Conservation (phyloP, 2,329 filamentous ascomycete species). For the Didymella arachidicola region DNA sequence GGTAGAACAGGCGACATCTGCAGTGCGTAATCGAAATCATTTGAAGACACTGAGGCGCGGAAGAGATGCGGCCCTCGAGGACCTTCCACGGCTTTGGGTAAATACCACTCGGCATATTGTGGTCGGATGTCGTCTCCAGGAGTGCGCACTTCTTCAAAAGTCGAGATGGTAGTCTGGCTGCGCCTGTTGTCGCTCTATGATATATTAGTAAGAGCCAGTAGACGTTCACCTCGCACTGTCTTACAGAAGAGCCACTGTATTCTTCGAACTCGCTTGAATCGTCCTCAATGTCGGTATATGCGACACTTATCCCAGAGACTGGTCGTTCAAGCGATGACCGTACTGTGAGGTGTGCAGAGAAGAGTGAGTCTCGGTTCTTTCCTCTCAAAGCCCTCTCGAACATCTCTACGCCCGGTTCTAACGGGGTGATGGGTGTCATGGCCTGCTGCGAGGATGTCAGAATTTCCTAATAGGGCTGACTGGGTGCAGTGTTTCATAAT, state of each 20-base stretch:
- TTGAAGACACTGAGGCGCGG: constrained; percentile 70
- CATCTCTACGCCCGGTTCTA: constrained; percentile 57
- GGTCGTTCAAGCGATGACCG: constrained; percentile 62
- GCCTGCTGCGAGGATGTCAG: constrained; percentile 50
- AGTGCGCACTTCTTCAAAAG: constrained; percentile 82
- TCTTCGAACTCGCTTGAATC: constrained; percentile 53
- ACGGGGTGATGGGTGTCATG: constrained; percentile 56
- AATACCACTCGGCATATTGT: constrained; percentile 66
- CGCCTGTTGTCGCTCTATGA: constrained; percentile 65
- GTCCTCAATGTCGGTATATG: constrained; percentile 79
- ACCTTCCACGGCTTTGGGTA: constrained; percentile 75
- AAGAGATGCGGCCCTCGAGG: constrained; percentile 89
- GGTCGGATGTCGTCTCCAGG: constrained; percentile 68
- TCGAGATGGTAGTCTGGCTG: constrained; percentile 86
- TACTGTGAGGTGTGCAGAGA: constrained; percentile 55
- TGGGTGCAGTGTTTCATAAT: constrained; percentile 17
- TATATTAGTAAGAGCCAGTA: constrained; percentile 33
- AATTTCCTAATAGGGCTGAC: constrained; percentile 20
- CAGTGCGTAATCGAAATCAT: constrained; percentile 63
- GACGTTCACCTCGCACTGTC: constrained; percentile 37
- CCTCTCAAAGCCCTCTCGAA: constrained; percentile 52
- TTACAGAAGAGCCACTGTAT: constrained; percentile 71
- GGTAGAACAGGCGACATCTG: constrained; percentile 78
- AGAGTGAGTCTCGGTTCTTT: constrained; percentile 63
- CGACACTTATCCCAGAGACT: constrained; percentile 75